Base-by-base conservation (phyloP, 1,284 basidiomycete genomes). In the Papiliotrema flavescens region DNA sequence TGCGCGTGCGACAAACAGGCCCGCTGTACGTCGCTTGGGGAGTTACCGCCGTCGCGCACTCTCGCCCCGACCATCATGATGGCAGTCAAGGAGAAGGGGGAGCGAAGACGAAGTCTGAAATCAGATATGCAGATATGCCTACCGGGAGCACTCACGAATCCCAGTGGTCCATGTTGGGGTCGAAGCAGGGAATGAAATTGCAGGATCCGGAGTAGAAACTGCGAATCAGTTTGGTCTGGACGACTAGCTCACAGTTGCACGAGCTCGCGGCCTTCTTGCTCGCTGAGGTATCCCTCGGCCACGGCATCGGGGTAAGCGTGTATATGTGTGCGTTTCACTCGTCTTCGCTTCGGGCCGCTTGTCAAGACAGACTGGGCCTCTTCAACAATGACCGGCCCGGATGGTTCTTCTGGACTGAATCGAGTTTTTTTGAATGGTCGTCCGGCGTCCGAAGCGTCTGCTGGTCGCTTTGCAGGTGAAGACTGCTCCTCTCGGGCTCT, bases 11-110 rank as follows among this genome's bases (percentile, higher is more conserved):
- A 85, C 54, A 67, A 61, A 14, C 69, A 70, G 14, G 55, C 42
- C 9, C 61, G 49, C 50, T 78, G 76, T 0, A 67, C 57, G 1
- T 73, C 71, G 55, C 74, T 73, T 15, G 60, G 58, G 1, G 69
- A 65, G 8, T 60, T 62, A 85, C 89, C 87, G 68, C 90, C 90
- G 69, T 94, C 91, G 51, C 88, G 83, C 26, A 92, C 88, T 52
- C 87, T 83, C 9, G 89, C 86, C 6, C 89, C 91, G 24, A 92
- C 88, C 85, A 90, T 90, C 67, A 90, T 90, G 36, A 95, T 91
- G 34, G 85, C 84, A 61, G 92, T 85, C 43, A 76, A 64, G 13
- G 66, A 72, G 56, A 76, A 78, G 0, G 76, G 76, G 5, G 73
- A 74, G 32, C 76, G 61, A 17, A 64, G 36, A n/a, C 71, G 68